phyloP scores from a whole-genome alignment of 2,329 filamentous ascomycete species.

The Colletotrichum sojae region DNA sequence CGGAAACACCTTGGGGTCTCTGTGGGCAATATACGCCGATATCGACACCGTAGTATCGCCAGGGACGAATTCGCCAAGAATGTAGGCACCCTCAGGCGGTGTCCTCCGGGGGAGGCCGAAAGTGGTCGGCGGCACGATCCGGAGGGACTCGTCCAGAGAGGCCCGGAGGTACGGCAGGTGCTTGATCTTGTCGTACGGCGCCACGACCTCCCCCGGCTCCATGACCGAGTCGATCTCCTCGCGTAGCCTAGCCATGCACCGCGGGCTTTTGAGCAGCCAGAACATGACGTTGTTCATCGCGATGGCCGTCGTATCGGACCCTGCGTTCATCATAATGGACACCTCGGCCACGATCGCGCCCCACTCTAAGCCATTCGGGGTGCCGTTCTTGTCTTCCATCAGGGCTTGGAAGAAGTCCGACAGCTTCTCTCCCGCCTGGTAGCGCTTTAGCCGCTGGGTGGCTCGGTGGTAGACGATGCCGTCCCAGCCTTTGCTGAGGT shows the following conservation, averaged over 20 bases:
- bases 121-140: slow-evolving; percentile 59
- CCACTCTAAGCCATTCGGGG: slow-evolving; percentile 62
- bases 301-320: slow-evolving; percentile 63
- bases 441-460: slow-evolving; percentile 49
- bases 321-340: slow-evolving; percentile 66
- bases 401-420: slow-evolving; percentile 71
- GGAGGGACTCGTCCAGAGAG: slow-evolving; percentile 65
- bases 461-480: slow-evolving; percentile 46
- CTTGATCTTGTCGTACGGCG: slow-evolving; percentile 64
- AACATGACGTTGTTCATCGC: slow-evolving; percentile 68
- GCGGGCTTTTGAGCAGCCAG: slow-evolving; percentile 63
- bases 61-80: slow-evolving; percentile 59
- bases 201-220: slow-evolving; percentile 58
- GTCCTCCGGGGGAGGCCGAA: slow-evolving; percentile 60
- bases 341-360: slow-evolving; percentile 72
- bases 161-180: slow-evolving; percentile 66
- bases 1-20: slow-evolving; percentile 44
- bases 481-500: slow-evolving; percentile 57
- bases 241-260: slow-evolving; percentile 53
- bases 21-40: slow-evolving; percentile 44
- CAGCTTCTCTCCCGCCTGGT: slow-evolving; percentile 66
- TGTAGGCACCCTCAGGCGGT: slow-evolving; percentile 57
- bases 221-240: slow-evolving; percentile 61
- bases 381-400: slow-evolving; percentile 63
- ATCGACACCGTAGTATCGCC: slow-evolving; percentile 60